These are phyloP conservation scores for Trichoderma citrinoviride DNA, from an alignment of 2,329 filamentous ascomycete genomes.

Conservation along the genomic window DNA sequence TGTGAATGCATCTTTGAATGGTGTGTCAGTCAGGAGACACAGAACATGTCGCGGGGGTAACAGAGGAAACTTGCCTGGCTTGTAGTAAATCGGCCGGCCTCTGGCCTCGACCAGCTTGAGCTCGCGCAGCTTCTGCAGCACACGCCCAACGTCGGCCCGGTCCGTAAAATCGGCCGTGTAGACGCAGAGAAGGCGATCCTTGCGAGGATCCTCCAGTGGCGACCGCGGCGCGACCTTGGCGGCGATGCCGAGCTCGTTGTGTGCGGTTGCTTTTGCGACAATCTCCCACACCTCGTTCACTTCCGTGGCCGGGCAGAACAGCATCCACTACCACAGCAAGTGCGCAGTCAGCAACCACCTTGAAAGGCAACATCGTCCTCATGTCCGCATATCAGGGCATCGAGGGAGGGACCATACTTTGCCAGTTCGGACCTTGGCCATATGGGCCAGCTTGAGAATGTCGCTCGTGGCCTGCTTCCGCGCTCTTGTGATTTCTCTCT, in stretches of 20 bases:
- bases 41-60: too few species aligned
- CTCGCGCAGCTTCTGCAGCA: constrained; percentile 60
- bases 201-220: constrained; percentile 39
- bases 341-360: not conserved
- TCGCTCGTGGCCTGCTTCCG: constrained; percentile 49
- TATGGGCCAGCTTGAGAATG: constrained; percentile 60
- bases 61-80: constrained; percentile 56
- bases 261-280: constrained; percentile 64
- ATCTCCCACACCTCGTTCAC: constrained; percentile 64
- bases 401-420: constrained; percentile 50
- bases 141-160: constrained; percentile 63
- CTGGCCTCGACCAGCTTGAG: constrained; percentile 56
- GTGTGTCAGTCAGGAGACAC: not conserved
- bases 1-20: constrained; percentile 60
- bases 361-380: not conserved
- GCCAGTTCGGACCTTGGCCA: constrained; percentile 58
- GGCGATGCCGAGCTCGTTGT: constrained; percentile 66
- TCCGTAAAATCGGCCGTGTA: constrained; percentile 77
- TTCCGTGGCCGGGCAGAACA: constrained; percentile 56
- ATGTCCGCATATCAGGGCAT: not conserved
- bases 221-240: constrained; percentile 68
- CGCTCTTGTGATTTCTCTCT: constrained; percentile 49
- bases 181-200: constrained; percentile 65
- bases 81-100: constrained; percentile 68
- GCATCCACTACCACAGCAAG: constrained; percentile 64